Evolutionary conservation across 2,329 filamentous ascomycete species (phyloP), one percentile per base, ranked within the genome.

Genomic region (Decorospora gaudefroyi): DNA sequence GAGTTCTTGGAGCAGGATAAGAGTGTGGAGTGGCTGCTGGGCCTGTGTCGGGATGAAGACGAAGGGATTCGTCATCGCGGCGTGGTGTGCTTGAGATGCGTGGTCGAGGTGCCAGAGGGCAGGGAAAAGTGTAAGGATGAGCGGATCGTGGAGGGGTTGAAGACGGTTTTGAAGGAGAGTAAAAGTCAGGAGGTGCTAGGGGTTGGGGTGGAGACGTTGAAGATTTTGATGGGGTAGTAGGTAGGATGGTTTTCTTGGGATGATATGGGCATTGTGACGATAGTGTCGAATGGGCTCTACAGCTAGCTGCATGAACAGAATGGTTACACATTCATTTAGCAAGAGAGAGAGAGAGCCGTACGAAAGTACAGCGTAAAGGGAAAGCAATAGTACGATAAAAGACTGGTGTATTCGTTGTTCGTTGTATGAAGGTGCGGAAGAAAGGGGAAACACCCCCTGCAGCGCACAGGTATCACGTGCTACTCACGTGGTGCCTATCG

Each of bases 11-110:
- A 82, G 46, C 58, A 67, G 23, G 82, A 88, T 4, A 79, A 86
- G 10, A 90, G 89, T 1, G 78, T 93, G 3, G 78, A 84, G 49
- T 82, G 89, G n/a, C 61, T 97, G n/a, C 70, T 99, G n/a, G 82
- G 78, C 0, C 72, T 97, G 64, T 95, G 90, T 61, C 75, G 76
- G 11, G 90, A 96, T 53, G 77, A 78, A 18, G 81, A 87, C 4
- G 79, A 78, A 40, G 85, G 87, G 59, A 63, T 91, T 45, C 75
- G 83, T 44, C 79, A 84, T 64, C 76, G 93, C 6, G 93, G 90
- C 0, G 81, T 87, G 1, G 89, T 92, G 17, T 83, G 85, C 44
- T 67, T 93, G 11, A 77, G 82, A 50, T 95, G 95, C 65, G 75
- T 96, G 64, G 76, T 89, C 1, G 81, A 85, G 10, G 76, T 83